phyloP scores from a whole-genome alignment of 805 yeast genomes.

The Phaffomyces antillensis region DNA sequence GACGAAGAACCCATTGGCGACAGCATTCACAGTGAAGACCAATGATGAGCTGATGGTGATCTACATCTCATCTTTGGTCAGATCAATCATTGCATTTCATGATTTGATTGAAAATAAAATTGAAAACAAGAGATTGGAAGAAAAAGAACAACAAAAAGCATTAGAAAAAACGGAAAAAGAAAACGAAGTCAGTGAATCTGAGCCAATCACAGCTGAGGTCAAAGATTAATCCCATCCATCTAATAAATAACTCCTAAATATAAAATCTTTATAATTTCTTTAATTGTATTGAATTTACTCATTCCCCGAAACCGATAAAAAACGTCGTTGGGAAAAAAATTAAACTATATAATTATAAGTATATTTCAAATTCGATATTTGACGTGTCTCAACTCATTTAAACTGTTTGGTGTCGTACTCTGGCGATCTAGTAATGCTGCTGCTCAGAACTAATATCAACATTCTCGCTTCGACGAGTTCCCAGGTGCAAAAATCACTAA shows the following conservation, averaged over 20 bases:
- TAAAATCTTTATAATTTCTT: too few species aligned
- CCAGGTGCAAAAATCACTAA: too few species aligned
- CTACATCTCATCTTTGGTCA: slow-evolving; percentile 80
- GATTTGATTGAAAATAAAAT: slow-evolving; percentile 94
- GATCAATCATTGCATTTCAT: slow-evolving; percentile 94
- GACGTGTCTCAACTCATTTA: neutral
- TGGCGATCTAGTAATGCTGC: neutral
- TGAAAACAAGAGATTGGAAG: slow-evolving; percentile 54
- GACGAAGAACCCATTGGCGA: slow-evolving; percentile 48
- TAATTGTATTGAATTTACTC: too few species aligned
- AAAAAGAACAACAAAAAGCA: slow-evolving; percentile 15
- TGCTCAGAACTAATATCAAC: too few species aligned
- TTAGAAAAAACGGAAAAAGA: slow-evolving; percentile 2
- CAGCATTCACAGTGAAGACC: slow-evolving; percentile 86
- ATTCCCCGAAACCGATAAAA: slow-evolving; percentile 4
- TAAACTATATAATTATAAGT: neutral
- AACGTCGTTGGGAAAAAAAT: slow-evolving; percentile 2
- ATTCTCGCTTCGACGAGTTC: too few species aligned
- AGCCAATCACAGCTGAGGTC: neutral
- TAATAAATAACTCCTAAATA: too few species aligned
- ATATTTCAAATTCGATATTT: too few species aligned
- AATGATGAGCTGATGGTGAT: slow-evolving; percentile 95
- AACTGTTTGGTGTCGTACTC: too few species aligned
- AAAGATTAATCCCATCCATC: too few species aligned
- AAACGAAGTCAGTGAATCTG: neutral